phyloP scores from a whole-genome alignment of 2,329 filamentous ascomycete genomes.

The Calonectria montana region DNA sequence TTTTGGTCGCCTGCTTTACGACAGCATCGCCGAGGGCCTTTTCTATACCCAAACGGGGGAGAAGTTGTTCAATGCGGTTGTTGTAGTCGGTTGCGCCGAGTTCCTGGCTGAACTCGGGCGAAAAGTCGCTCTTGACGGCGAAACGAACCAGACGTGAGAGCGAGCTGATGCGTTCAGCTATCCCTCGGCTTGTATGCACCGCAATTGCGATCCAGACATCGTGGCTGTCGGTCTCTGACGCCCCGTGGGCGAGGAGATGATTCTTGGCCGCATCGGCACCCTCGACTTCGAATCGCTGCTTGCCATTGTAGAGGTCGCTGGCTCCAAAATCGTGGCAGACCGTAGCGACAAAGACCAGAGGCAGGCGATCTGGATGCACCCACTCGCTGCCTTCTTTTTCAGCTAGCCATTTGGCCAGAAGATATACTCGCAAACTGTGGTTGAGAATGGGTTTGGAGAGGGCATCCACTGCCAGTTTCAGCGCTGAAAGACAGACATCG shows the following conservation, averaged over 20 bases:
- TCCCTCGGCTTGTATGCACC: constrained; percentile 49
- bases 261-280: constrained; percentile 46
- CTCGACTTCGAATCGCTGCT: constrained; percentile 51
- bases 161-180: constrained; percentile 51
- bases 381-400: constrained; percentile 32
- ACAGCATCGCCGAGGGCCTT: constrained; percentile 42
- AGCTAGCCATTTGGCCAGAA: constrained; percentile 39
- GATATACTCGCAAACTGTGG: constrained; percentile 45
- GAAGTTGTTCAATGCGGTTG: constrained; percentile 34
- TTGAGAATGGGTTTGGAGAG: constrained; percentile 45
- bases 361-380: constrained; percentile 10
- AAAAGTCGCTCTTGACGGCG: constrained; percentile 49
- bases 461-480: constrained; percentile 28
- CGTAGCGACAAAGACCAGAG: constrained; percentile 48
- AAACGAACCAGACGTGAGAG: constrained; percentile 46
- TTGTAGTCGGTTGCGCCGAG: constrained; percentile 18
- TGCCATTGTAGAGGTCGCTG: constrained; percentile 43
- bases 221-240: constrained; percentile 39
- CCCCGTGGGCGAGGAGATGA: constrained; percentile 41
- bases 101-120: constrained; percentile 22
- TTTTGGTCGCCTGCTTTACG: constrained; percentile 39
- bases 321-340: constrained; percentile 51
- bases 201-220: constrained; percentile 51
- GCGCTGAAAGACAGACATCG: constrained; percentile 29
- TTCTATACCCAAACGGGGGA: constrained; percentile 42